Evolutionary conservation across 2,329 filamentous ascomycete genomes (phyloP).

Genomic region (Penicillium sp.): DNA sequence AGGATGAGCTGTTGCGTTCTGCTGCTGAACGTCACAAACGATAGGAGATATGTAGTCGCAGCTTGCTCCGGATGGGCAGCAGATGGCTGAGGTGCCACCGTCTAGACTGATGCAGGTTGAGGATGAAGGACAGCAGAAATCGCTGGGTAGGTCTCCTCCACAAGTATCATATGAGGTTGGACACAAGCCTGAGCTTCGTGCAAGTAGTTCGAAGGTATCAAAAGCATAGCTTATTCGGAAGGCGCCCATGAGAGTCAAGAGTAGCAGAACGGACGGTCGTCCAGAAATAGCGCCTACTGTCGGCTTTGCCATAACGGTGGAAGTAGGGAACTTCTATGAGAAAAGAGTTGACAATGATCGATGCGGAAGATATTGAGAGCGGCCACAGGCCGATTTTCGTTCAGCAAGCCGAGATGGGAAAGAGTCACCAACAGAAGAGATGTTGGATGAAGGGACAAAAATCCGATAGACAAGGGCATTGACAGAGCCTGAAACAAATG

Average conservation of each 20-base stretch:
- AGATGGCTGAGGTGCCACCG: constrained; percentile 40
- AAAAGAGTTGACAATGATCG: not conserved
- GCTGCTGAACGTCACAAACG: constrained; percentile 40
- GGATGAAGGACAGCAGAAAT: constrained; percentile 43
- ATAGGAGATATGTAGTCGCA: constrained; percentile 43
- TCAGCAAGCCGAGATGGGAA: constrained; percentile 1
- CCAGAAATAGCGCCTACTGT: not conserved
- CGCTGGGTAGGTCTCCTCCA: constrained; percentile 35
- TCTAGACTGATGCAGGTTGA: constrained; percentile 43
- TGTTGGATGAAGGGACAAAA: constrained; percentile 2
- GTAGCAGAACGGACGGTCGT: constrained; percentile 18
- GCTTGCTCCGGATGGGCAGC: constrained; percentile 41
- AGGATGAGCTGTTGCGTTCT: constrained; percentile 39
- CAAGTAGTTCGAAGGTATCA: constrained; percentile 13
- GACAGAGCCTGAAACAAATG: constrained; percentile 9
- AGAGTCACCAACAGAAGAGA: constrained; percentile 1
- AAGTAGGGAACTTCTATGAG: not conserved
- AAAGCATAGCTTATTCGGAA: constrained; percentile 21
- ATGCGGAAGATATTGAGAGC: not conserved
- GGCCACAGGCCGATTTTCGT: not conserved
- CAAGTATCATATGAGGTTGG: constrained; percentile 35
- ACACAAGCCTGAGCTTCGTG: constrained; percentile 28
- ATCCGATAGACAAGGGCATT: constrained; percentile 12
- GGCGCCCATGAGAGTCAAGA: constrained; percentile 22
- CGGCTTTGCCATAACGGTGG: constrained; percentile 17